A percentile compares a stretch with the other conserved stretches of the same genome.
These are phyloP conservation scores for Dictyophora rubrovolvata DNA, from an alignment of 768 basidiomycete species.

Conservation along the genomic window DNA sequence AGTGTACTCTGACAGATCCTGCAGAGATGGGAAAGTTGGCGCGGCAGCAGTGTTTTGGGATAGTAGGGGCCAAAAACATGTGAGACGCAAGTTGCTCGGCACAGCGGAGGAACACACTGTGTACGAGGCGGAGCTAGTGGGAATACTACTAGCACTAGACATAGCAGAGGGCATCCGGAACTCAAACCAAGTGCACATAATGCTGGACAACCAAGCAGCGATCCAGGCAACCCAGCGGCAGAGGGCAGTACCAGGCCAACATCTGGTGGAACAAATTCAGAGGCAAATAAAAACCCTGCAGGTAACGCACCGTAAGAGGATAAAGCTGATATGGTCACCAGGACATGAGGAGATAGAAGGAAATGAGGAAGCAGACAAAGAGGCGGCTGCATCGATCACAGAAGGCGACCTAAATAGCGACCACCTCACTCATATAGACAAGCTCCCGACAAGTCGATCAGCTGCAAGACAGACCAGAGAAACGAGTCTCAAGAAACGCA, in stretches of 20 bases:
- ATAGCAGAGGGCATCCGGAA: not conserved
- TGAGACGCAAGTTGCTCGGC: no score
- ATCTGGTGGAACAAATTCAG: conserved; percentile 9
- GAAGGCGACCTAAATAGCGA: not conserved
- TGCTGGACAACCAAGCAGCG: conserved; percentile 11
- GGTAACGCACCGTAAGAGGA: no score
- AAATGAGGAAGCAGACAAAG: conserved; percentile 9
- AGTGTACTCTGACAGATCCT: conserved; percentile 5
- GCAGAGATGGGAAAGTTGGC: conserved; percentile 7
- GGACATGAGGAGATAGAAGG: conserved; percentile 11
- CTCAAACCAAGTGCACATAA: not conserved
- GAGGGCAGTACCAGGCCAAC: not conserved
- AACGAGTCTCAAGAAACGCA: no score
- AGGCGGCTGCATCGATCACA: conserved; percentile 10
- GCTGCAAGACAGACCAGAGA: no score
- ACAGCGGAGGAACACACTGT: not conserved
- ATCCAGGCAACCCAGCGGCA: not conserved
- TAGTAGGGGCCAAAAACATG: not conserved
- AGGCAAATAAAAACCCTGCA: not conserved
- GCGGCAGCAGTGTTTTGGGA: conserved; percentile 8
- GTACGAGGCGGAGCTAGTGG: conserved; percentile 5
- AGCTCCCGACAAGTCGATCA: no score
- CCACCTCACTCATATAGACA: not conserved
- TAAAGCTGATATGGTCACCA: conserved; percentile 9
- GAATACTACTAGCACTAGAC: not conserved